Evolutionary conservation across 2,329 filamentous ascomycete species (phyloP).

Genomic region (Pezicula rhizophila): DNA sequence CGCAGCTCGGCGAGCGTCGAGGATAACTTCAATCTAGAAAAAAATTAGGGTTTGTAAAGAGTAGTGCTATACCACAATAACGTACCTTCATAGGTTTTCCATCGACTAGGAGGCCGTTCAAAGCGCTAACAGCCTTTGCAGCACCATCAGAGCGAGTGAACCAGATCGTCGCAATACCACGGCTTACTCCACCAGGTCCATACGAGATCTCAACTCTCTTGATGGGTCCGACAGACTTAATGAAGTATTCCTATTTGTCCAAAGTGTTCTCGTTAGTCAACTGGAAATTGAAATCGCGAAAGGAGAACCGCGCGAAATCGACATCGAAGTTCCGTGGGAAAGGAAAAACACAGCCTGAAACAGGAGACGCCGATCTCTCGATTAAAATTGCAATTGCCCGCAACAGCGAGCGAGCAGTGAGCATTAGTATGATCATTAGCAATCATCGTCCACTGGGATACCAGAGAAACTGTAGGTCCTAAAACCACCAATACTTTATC

Average conservation of each 20-base stretch:
- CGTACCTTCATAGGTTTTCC: conserved; percentile 82
- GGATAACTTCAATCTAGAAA: conserved; percentile 77
- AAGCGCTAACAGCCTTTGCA: conserved; percentile 71
- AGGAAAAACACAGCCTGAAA: conserved; percentile 22
- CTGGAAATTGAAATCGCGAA: conserved; percentile 34
- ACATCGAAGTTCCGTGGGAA: conserved; percentile 22
- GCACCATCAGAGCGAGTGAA: conserved; percentile 80
- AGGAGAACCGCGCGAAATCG: conserved; percentile 21
- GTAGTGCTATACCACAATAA: not conserved
- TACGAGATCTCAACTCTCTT: conserved; percentile 90
- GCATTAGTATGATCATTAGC: conserved; percentile 34
- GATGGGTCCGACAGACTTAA: conserved; percentile 78
- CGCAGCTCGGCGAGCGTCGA: conserved; percentile 68
- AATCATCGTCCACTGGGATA: not conserved
- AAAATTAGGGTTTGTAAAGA: conserved; percentile 11
- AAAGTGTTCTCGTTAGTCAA: conserved; percentile 59
- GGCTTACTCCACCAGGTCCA: conserved; percentile 84
- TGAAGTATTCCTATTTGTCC: conserved; percentile 87
- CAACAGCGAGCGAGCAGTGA: conserved; percentile 57
- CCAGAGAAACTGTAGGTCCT: not conserved
- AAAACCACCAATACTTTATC: not conserved
- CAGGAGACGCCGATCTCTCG: conserved; percentile 12
- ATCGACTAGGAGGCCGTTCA: conserved; percentile 89
- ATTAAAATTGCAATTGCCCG: conserved; percentile 26
- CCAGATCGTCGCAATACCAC: conserved; percentile 83